Evolutionary conservation across 2,329 filamentous ascomycete species (phyloP).

Genomic region (Aspergillus transmontanensis): DNA sequence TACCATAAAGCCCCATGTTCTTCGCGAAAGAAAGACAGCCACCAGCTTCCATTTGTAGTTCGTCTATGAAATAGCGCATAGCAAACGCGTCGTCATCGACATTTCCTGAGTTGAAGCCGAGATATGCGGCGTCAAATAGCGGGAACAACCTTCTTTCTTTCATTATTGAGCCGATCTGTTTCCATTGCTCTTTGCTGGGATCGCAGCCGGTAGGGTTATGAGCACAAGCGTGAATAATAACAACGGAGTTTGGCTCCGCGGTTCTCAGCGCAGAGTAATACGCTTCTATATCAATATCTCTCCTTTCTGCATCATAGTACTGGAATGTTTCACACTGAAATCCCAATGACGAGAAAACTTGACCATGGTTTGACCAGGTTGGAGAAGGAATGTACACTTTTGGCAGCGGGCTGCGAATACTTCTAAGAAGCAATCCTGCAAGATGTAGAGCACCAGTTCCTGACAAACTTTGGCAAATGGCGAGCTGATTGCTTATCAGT

Average conservation of each 20-base stretch:
- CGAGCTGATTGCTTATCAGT: slow-evolving; percentile 27
- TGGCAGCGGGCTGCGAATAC: slow-evolving; percentile 15
- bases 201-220: slow-evolving; percentile 98
- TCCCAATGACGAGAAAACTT: slow-evolving; percentile 87
- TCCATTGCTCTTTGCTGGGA: slow-evolving; percentile 88
- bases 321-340: slow-evolving; percentile 61
- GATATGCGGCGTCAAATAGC: slow-evolving; percentile 54
- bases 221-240: slow-evolving; percentile 89
- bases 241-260: slow-evolving; percentile 75
- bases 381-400: slow-evolving; percentile 85
- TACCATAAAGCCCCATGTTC: slow-evolving; percentile 43
- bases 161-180: slow-evolving; percentile 75
- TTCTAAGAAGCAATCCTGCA: slow-evolving; percentile 23
- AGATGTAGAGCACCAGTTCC: slow-evolving; percentile 61
- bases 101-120: slow-evolving; percentile 31
- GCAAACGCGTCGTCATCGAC: slow-evolving; percentile 31
- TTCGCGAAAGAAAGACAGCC: slow-evolving; percentile 63
- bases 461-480: slow-evolving; percentile 77
- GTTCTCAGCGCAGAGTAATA: slow-evolving; percentile 19
- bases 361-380: slow-evolving; percentile 97
- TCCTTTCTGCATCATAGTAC: slow-evolving; percentile 25
- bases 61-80: slow-evolving; percentile 37
- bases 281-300: slow-evolving; percentile 23
- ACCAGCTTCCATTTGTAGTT: slow-evolving; percentile 72
- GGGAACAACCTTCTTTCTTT: slow-evolving; percentile 79